Conservation (phyloP, 176 grass and related monocot genomes). For the Canna indica region DNA sequence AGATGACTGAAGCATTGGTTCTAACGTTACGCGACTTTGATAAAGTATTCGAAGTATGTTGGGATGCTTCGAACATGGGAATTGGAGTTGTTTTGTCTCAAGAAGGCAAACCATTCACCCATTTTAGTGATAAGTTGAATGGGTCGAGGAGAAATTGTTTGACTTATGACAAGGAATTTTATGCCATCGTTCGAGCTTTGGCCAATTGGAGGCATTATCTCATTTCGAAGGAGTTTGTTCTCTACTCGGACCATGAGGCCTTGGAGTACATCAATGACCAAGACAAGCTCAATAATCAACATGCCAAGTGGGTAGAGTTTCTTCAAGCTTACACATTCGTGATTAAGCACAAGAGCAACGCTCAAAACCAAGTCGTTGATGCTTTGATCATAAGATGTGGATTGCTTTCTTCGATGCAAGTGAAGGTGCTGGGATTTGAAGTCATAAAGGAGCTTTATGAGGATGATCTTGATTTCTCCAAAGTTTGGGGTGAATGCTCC, state of each 20-base stretch:
- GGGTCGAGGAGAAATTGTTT: neutral
- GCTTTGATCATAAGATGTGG: too few relatives aligned
- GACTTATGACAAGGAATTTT: too few relatives aligned
- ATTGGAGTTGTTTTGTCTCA: neutral
- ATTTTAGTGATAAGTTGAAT: neutral
- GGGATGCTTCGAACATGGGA: neutral
- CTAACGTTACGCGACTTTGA: neutral
- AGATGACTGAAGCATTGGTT: neutral
- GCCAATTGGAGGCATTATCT: neutral
- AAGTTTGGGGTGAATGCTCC: neutral
- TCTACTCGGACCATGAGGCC: neutral
- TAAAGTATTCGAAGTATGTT: neutral
- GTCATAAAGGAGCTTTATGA: too few relatives aligned
- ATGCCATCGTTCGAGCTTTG: neutral
- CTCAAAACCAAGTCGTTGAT: too few relatives aligned
- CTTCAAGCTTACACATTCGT: too few relatives aligned
- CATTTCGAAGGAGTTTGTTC: neutral
- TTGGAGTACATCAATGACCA: neutral
- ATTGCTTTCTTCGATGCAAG: neutral
- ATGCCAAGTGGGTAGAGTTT: too few relatives aligned
- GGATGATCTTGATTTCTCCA: neutral
- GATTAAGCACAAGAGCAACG: too few relatives aligned
- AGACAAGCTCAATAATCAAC: too few relatives aligned
- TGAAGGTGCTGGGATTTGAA: neutral
- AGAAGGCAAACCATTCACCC: too few relatives aligned